Evolutionary conservation across 495 filamentous ascomycete species (phyloP), one percentile per base, ranked within the genome.

Genomic region (Penicillium salamii): DNA sequence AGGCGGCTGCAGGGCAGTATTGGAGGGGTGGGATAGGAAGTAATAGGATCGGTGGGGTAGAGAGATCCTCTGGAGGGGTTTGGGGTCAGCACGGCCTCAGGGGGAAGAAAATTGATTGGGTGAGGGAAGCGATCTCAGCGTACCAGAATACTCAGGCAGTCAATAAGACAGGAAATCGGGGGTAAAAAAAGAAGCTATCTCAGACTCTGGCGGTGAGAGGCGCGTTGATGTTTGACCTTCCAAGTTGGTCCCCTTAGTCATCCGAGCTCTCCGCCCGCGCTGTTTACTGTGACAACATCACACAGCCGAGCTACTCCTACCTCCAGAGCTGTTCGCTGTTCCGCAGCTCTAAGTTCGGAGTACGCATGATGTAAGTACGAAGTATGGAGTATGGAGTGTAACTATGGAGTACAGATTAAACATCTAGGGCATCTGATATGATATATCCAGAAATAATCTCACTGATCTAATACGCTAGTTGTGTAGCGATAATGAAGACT

Each of bases 61-160:
- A 49, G 51, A 51, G 51, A 50, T 55, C 54, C 58, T 62, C 54
- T 61, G 59, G 68, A 62, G 63, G 68, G 68, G 61, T 68, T n/a
- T 49, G 52, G 52, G 26, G 44, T 46, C 29, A 46, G 53, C 44
- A 41, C 46, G 39, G 38, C 49, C 18, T 32, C 24, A 29, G 45
- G 23, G 23, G 23, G 17, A 36, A 15, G 42, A 46, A 35, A 46
- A 11, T 26, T 52, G 50, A 52, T 52, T 52, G 48, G 53, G 19
- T 23, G 9, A 24, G 5, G n/a, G 33, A 14, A 36, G 20, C 23
- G 20, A 29, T 37, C 39, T 18, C 32, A 26, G 7, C 46, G 21
- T 37, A 51, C 39, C 17, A 20, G 32, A 21, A 7, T 28, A 24
- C 7, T 14, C 24, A 46, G 43, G n/a, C 31, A 34, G 28, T 17